A percentile compares a stretch with the other conserved stretches of the same genome.
Evolutionary conservation across 1,139 yeast species (phyloP).

Genomic region (Meyerozyma guilliermondii): DNA sequence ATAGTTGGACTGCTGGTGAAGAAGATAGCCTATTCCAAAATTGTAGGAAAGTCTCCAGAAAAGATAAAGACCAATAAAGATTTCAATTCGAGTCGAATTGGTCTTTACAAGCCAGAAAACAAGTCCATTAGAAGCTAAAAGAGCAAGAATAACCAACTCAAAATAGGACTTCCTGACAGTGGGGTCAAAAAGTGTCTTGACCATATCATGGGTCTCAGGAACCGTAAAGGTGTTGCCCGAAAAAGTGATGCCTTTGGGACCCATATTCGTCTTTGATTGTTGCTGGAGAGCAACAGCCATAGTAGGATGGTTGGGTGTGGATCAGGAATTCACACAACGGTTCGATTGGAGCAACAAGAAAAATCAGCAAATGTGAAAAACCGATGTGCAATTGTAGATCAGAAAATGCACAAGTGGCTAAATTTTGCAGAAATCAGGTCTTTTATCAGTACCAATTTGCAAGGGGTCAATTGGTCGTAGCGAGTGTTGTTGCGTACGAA

Average conservation of each 20-base stretch:
- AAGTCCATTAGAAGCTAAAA: conserved; percentile 47
- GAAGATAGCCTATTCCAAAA: conserved; percentile 70
- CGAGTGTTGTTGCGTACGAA: too few relatives aligned
- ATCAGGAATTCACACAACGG: too few relatives aligned
- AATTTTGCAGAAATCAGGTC: too few relatives aligned
- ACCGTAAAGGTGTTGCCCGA: conserved; percentile 52
- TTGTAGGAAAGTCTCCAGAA: conserved; percentile 80
- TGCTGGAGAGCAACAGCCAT: background rate
- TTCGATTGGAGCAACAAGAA: too few relatives aligned
- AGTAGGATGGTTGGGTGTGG: background rate
- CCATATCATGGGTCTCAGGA: conserved; percentile 85
- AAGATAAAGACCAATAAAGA: conserved; percentile 52
- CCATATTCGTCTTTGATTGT: background rate
- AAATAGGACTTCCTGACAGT: conserved; percentile 62
- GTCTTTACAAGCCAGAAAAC: conserved; percentile 37
- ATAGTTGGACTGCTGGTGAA: conserved; percentile 63
- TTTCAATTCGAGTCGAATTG: conserved; percentile 31
- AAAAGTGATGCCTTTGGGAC: conserved; percentile 44
- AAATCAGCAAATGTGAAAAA: too few relatives aligned
- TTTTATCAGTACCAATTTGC: too few relatives aligned
- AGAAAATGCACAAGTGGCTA: too few relatives aligned
- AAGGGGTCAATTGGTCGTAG: too few relatives aligned
- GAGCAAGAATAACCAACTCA: conserved; percentile 53
- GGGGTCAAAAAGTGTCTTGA: conserved; percentile 77
- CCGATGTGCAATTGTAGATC: too few relatives aligned